Percentiles rank a stretch among this genome's conserved stretches.
These are phyloP conservation scores for Hypericum perforatum DNA, from an alignment of 345 rosid genomes.

Conservation along the genomic window DNA sequence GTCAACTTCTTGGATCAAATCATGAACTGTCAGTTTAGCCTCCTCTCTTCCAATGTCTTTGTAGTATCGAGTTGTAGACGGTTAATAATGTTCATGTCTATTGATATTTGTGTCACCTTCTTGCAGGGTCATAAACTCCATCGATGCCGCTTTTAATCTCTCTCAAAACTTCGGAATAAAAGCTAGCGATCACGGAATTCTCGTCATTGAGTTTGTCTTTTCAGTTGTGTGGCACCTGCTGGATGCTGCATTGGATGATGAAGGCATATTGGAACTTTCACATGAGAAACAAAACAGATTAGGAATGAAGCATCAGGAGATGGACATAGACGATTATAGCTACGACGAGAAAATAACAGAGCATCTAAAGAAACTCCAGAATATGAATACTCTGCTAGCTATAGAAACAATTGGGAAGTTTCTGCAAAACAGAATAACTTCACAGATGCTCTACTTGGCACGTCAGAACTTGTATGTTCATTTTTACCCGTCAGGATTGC, in stretches of 20 bases:
- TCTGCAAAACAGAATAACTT: constrained; percentile 5
- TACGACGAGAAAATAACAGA: constrained; percentile 2
- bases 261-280: constrained; percentile 1
- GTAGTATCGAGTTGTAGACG: background rate
- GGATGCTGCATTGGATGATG: constrained; percentile 8
- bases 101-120: background rate
- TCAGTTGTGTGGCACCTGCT: constrained; percentile 9
- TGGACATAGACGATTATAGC: constrained; percentile 8
- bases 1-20: background rate
- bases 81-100: background rate
- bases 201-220: constrained; percentile 7
- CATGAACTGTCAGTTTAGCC: constrained; percentile 1
- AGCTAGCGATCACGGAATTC: constrained; percentile 7
- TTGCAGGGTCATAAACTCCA: constrained; percentile 6
- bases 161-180: constrained; percentile 3
- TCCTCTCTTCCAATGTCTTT: no score
- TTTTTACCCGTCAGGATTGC: background rate
- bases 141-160: constrained; percentile 5
- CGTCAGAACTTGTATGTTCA: constrained; percentile 4
- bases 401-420: constrained; percentile 3
- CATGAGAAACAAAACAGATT: background rate
- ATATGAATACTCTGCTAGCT: constrained; percentile 3
- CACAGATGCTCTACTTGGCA: constrained; percentile 9
- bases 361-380: background rate
- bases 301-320: constrained; percentile 4